Percentiles rank a stretch among this genome's conserved stretches.
Evolutionary conservation across 1,284 basidiomycete genomes (phyloP).

Genomic region (Rhodotorula glutinis): DNA sequence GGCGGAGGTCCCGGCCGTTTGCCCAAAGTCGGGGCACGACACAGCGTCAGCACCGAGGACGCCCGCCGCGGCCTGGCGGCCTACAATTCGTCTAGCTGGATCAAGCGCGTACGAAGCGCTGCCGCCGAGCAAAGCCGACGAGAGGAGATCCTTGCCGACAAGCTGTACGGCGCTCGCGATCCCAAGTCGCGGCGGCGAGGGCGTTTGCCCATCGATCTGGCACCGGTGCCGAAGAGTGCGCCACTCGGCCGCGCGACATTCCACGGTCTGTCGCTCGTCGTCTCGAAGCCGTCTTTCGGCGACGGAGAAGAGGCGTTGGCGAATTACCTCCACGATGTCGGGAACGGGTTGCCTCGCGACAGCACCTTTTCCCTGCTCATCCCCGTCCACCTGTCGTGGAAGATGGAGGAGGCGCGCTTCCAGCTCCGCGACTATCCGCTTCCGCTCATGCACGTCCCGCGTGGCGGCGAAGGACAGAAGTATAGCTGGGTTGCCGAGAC

Average conservation of each 20-base stretch:
- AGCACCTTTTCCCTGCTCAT: slow-evolving; percentile 76
- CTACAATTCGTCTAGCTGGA: slow-evolving; percentile 78
- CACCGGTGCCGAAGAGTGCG: slow-evolving; percentile 55
- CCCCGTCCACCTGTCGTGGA: slow-evolving; percentile 74
- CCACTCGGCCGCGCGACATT: slow-evolving; percentile 73
- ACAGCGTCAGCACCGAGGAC: slow-evolving; percentile 66
- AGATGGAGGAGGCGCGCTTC: slow-evolving; percentile 62
- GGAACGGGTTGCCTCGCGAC: slow-evolving; percentile 66
- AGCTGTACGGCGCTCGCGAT: slow-evolving; percentile 35
- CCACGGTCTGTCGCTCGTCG: slow-evolving; percentile 59
- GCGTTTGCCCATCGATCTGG: slow-evolving; percentile 53
- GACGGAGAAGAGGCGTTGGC: slow-evolving; percentile 55
- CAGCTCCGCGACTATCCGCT: slow-evolving; percentile 70
- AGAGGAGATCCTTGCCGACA: slow-evolving; percentile 49
- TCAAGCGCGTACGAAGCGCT: slow-evolving; percentile 54
- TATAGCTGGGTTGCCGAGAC: slow-evolving; percentile 63
- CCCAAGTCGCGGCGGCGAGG: slow-evolving; percentile 27
- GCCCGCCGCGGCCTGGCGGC: slow-evolving; percentile 70
- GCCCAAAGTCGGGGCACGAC: slow-evolving; percentile 59
- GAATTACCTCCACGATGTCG: slow-evolving; percentile 69
- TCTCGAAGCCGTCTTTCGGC: slow-evolving; percentile 66
- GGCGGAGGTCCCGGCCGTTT: slow-evolving; percentile 46
- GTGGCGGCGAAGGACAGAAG: slow-evolving; percentile 37
- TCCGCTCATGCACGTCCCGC: slow-evolving; percentile 54
- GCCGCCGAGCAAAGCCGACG: slow-evolving; percentile 51